Percentiles rank a stretch among this genome's conserved stretches.
These are phyloP conservation scores for Boletus vinaceobasis DNA, from an alignment of 768 basidiomycete genomes.

Conservation along the genomic window DNA sequence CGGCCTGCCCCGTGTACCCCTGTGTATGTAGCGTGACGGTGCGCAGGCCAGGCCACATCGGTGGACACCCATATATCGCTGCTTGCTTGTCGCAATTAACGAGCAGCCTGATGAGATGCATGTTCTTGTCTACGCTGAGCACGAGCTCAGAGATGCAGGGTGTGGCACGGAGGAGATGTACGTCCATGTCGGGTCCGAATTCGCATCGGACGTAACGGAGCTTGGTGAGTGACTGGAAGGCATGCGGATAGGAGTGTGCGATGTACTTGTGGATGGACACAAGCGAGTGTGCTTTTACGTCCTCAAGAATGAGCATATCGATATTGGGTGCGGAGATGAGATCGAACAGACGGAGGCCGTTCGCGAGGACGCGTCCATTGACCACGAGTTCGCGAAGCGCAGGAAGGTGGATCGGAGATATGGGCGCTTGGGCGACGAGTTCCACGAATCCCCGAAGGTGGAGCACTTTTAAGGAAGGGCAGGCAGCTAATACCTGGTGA, in stretches of 20 bases:
- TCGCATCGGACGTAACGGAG: conserved; percentile 32
- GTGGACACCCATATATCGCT: conserved; percentile 22
- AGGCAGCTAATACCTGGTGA: conserved; percentile 17
- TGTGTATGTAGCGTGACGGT: conserved; percentile 30
- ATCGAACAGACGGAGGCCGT: conserved; percentile 31
- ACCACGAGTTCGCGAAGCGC: conserved; percentile 30
- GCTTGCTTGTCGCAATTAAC: conserved; percentile 35
- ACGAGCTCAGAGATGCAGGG: conserved; percentile 32
- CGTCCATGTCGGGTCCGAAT: conserved; percentile 30
- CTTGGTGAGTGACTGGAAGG: conserved; percentile 27
- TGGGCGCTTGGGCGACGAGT: conserved; percentile 16
- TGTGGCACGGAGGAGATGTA: conserved; percentile 30
- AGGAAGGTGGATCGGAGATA: conserved; percentile 23
- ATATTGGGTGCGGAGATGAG: conserved; percentile 31
- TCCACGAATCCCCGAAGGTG: conserved; percentile 34
- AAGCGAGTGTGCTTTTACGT: conserved; percentile 27
- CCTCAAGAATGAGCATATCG: conserved; percentile 31
- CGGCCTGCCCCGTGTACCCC: conserved; percentile 19
- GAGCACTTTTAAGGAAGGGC: conserved; percentile 20
- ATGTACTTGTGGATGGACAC: conserved; percentile 29
- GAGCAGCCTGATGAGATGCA: conserved; percentile 30
- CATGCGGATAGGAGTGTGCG: conserved; percentile 23
- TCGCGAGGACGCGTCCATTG: conserved; percentile 28
- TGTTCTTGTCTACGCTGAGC: conserved; percentile 28
- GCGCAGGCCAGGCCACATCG: conserved; percentile 29